These are phyloP conservation scores for Ophiognomonia clavigignenti-juglandacearum DNA, from an alignment of 2,329 filamentous ascomycete species.

Conservation along the genomic window DNA sequence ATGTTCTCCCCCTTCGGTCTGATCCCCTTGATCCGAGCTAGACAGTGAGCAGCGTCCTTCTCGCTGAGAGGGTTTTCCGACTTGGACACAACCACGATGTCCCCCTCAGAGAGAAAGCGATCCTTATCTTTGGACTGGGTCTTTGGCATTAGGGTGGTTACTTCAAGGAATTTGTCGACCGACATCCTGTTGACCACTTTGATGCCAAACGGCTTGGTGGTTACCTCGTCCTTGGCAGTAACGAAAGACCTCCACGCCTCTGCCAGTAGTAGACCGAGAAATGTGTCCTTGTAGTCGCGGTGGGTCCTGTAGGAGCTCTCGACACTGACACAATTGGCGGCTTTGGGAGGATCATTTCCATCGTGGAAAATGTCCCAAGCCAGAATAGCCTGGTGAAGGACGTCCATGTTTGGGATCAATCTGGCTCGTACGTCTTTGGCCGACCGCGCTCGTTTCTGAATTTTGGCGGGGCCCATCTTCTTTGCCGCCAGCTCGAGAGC, in stretches of 20 bases:
- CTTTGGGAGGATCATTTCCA: conserved; percentile 78
- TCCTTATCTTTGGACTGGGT: conserved; percentile 68
- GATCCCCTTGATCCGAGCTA: conserved; percentile 77
- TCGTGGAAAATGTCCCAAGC: conserved; percentile 93
- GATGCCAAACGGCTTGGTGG: conserved; percentile 75
- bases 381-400: conserved; percentile 79
- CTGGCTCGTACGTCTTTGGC: conserved; percentile 92
- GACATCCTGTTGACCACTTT: conserved; percentile 83
- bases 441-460: conserved; percentile 73
- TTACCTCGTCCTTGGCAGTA: conserved; percentile 81
- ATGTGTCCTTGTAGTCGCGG: conserved; percentile 77
- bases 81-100: conserved; percentile 82
- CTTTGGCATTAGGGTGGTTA: conserved; percentile 76
- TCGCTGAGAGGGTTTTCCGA: conserved; percentile 64
- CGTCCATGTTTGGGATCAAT: conserved; percentile 81
- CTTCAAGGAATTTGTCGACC: conserved; percentile 89
- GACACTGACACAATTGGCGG: conserved; percentile 69
- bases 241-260: conserved; percentile 96
- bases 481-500: conserved; percentile 44
- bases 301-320: conserved; percentile 74
- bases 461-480: conserved; percentile 72
- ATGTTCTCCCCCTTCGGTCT: conserved; percentile 75
- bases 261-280: conserved; percentile 82
- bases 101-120: conserved; percentile 71
- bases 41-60: conserved; percentile 67